Evolutionary conservation across 306 rosid genomes (phyloP), one percentile per base, ranked within the genome.

Genomic region (Ceratonia siliqua): DNA sequence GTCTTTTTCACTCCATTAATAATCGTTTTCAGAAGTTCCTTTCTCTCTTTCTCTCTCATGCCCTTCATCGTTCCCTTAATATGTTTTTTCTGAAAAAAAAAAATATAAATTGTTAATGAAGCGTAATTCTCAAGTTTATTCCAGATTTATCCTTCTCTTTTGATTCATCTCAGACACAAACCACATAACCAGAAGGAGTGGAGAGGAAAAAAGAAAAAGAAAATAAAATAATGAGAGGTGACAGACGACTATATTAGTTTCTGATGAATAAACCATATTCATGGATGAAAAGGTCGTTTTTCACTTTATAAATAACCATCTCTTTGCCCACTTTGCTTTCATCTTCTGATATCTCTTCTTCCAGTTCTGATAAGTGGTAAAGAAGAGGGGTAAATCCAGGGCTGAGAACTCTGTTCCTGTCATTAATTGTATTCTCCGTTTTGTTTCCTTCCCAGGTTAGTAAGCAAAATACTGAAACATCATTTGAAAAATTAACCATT

Each of bases 251-350:
- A 18, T 76, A 15, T 63, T 59, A 41, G 64, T 41, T 74, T 75
- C 35, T 77, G 67, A 62, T 77, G 80, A 82, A 80, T 63, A 83
- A 76, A 63, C 42, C 46, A 70, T 21, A 57, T 69, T 18, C 49
- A 53, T 48, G 13, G 52, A 55, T 43, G 77, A 79, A 82, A 73
- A 85, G 67, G 77, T 79, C 72, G 33, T 57, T 85, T 85, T 78
- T 74, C 56, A 53, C 84, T 82, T 85, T 87, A 90, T 90, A 91
- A 85, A 91, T 78, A 73, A 80, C 86, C 67, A 14, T 77, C 76
- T 62, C 83, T 84, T 75, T 53, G 48, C 54, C 68, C 75, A 67
- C 81, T 78, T 69, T 71, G 75, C 91, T 87, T 83, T 86, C 87
- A 80, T 82, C 78, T 84, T 74, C 81, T 85, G 66, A 74, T 76